Conservation (phyloP, 2,329 filamentous ascomycete genomes). For the Colletotrichum sp. region DNA sequence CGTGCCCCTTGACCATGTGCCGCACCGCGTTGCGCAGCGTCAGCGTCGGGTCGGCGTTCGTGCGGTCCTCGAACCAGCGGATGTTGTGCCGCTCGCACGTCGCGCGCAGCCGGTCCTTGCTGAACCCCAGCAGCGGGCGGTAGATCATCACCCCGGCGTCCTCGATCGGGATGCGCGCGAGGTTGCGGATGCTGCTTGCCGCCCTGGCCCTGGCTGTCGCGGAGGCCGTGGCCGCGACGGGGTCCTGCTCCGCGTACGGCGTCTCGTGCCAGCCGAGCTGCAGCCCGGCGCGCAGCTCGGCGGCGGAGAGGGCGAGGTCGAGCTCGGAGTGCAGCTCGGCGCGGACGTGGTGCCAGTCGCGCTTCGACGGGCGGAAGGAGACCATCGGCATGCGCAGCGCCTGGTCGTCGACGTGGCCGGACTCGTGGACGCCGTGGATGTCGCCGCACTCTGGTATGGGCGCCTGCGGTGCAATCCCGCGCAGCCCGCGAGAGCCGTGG, state of each 20-base stretch:
- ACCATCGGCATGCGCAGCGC: conserved; percentile 37
- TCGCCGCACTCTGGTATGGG: conserved; percentile 87
- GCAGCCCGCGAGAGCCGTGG: conserved; percentile 72
- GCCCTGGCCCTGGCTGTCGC: conserved; percentile 12
- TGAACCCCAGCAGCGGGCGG: conserved; percentile 73
- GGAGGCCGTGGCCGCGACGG: conserved; percentile 22
- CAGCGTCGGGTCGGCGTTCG: conserved; percentile 78
- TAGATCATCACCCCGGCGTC: conserved; percentile 70
- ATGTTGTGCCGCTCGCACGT: conserved; percentile 74
- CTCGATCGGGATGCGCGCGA: conserved; percentile 50
- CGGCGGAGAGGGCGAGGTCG: conserved; percentile 31
- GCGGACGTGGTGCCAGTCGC: conserved; percentile 25
- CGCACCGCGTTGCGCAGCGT: conserved; percentile 85
- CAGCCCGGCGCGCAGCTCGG: conserved; percentile 11
- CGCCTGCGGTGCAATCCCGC: conserved; percentile 68
- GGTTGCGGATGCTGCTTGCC: conserved; percentile 1
- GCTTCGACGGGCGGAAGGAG: conserved; percentile 36
- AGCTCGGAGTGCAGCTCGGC: conserved; percentile 23
- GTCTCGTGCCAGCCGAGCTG: conserved; percentile 17
- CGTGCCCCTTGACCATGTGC: conserved; percentile 61
- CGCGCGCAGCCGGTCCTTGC: conserved; percentile 74
- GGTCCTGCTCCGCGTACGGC: conserved; percentile 24
- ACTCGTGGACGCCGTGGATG: conserved; percentile 73
- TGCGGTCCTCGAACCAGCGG: conserved; percentile 83
- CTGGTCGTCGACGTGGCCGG: conserved; percentile 61